Percentiles rank a stretch among this genome's conserved stretches.
Conservation (phyloP, 2,329 filamentous ascomycete genomes). For the Cytospora piceicola region DNA sequence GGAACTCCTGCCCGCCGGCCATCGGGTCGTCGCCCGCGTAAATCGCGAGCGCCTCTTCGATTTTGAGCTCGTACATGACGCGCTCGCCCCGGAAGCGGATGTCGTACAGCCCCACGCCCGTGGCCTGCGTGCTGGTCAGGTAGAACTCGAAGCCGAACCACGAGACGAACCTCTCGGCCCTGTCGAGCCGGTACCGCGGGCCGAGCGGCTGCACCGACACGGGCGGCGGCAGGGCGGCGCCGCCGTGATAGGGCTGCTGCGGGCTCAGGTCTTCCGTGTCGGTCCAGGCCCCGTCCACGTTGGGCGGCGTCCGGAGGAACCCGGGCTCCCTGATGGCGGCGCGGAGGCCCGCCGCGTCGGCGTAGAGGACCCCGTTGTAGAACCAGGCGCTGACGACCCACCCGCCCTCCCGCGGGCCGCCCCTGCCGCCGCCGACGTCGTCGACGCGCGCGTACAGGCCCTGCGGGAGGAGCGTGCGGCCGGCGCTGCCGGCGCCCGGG, state of each 20-base stretch:
- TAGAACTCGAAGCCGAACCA: slow-evolving; percentile 60
- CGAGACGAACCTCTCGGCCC: slow-evolving; percentile 50
- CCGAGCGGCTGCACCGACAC: slow-evolving; percentile 44
- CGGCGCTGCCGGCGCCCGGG: slow-evolving; percentile 44
- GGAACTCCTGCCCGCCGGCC: slow-evolving; percentile 46
- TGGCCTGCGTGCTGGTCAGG: slow-evolving; percentile 47
- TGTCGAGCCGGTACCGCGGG: slow-evolving; percentile 49
- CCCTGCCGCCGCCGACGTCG: no score
- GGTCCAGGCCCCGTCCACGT: slow-evolving; percentile 38
- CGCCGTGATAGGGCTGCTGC: slow-evolving; percentile 32
- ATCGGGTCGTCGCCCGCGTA: slow-evolving; percentile 54
- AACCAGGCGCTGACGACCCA: slow-evolving; percentile 34
- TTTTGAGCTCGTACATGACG: slow-evolving; percentile 57
- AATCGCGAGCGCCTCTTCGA: slow-evolving; percentile 56
- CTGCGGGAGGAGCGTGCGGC: slow-evolving; percentile 42
- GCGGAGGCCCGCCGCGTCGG: slow-evolving; percentile 9
- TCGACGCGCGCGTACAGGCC: slow-evolving; percentile 49
- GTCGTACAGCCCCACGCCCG: slow-evolving; percentile 53
- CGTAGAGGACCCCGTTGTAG: slow-evolving; percentile 28
- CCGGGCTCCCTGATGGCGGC: slow-evolving; percentile 13
- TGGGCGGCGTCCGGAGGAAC: slow-evolving; percentile 22
- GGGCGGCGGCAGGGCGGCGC: slow-evolving; percentile 35
- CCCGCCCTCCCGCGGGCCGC: slow-evolving; percentile 32
- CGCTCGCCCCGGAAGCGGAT: slow-evolving; percentile 55
- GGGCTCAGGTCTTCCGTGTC: slow-evolving; percentile 43